Evolutionary conservation across 1,284 basidiomycete species (phyloP).

Genomic region (Flammula alnicola): DNA sequence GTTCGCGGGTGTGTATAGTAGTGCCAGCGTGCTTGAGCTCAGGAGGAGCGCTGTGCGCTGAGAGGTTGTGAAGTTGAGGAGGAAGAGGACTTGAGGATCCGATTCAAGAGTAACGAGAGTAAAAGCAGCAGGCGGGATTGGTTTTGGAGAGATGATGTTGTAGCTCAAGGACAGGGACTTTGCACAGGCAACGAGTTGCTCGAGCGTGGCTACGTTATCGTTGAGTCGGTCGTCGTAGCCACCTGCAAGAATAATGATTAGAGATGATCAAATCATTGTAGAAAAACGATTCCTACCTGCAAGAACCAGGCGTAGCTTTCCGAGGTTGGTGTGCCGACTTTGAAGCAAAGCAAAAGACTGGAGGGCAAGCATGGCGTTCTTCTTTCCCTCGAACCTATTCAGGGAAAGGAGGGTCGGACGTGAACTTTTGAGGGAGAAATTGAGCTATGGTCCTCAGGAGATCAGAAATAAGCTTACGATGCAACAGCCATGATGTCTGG

Average conservation of each 20-base stretch:
- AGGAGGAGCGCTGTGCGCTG: conserved; percentile 82
- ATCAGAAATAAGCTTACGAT: conserved; percentile 59
- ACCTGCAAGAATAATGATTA: conserved; percentile 36
- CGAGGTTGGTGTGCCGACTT: conserved; percentile 21
- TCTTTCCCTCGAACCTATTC: conserved; percentile 97
- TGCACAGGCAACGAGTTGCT: conserved; percentile 59
- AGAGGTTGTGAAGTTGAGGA: conserved; percentile 83
- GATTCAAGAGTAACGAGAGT: conserved; percentile 40
- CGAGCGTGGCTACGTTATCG: conserved; percentile 45
- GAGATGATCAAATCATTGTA: not conserved
- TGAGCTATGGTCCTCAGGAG: not conserved
- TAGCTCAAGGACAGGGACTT: conserved; percentile 55
- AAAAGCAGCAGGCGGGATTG: conserved; percentile 37
- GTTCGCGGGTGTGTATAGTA: conserved; percentile 94
- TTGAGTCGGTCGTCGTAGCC: conserved; percentile 61
- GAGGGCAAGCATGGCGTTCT: conserved; percentile 86
- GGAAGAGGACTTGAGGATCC: conserved; percentile 74
- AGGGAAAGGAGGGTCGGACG: conserved; percentile 85
- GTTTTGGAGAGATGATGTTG: conserved; percentile 52
- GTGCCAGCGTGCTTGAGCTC: conserved; percentile 64
- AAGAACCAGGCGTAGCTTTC: conserved; percentile 66
- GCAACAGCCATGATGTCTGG: conserved; percentile 58
- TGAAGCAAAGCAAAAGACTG: conserved; percentile 70
- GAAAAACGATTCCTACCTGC: conserved; percentile 58
- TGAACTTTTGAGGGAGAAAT: conserved; percentile 52